Conservation (phyloP, 2,329 filamentous ascomycete genomes). For the Colletotrichum australisinense region DNA sequence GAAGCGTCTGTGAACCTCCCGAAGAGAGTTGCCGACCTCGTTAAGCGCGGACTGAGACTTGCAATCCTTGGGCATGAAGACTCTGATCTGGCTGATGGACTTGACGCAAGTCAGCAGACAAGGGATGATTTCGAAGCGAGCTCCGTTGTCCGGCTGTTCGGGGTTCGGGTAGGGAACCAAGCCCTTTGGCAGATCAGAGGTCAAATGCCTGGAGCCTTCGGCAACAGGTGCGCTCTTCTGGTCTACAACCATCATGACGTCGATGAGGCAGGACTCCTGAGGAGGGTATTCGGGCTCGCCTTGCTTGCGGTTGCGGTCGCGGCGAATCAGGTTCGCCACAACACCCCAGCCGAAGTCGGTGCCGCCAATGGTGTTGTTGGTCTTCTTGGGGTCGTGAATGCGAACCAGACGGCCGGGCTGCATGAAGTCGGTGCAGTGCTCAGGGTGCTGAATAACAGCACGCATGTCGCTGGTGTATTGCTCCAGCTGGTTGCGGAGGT, state of each 20-base stretch:
- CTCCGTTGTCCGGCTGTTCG: slow-evolving; percentile 58
- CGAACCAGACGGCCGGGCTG: slow-evolving; percentile 89
- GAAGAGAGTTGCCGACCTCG: slow-evolving; percentile 75
- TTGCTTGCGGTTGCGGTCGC: slow-evolving; percentile 71
- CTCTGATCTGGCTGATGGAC: slow-evolving; percentile 83
- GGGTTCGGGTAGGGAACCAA: slow-evolving; percentile 72
- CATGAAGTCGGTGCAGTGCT: slow-evolving; percentile 85
- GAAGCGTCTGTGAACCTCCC: slow-evolving; percentile 87
- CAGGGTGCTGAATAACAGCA: slow-evolving; percentile 90
- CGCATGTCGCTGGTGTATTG: slow-evolving; percentile 90
- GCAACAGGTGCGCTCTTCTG: slow-evolving; percentile 61
- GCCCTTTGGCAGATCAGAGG: slow-evolving; percentile 69
- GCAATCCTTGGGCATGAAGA: slow-evolving; percentile 85
- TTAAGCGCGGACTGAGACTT: slow-evolving; percentile 73
- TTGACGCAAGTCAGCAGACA: slow-evolving; percentile 89
- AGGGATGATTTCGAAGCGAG: slow-evolving; percentile 84
- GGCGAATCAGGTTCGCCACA: slow-evolving; percentile 78
- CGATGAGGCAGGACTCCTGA: slow-evolving; percentile 84
- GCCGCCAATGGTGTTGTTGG: slow-evolving; percentile 55
- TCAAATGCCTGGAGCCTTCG: slow-evolving; percentile 45
- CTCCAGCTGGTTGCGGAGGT: slow-evolving; percentile 85
- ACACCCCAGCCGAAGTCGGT: slow-evolving; percentile 96
- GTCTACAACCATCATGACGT: slow-evolving; percentile 78
- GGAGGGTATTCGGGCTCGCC: slow-evolving; percentile 75
- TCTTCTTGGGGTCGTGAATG: slow-evolving; percentile 75